Base-by-base conservation (phyloP, 345 rosid species). In the Gossypium thurberi region DNA sequence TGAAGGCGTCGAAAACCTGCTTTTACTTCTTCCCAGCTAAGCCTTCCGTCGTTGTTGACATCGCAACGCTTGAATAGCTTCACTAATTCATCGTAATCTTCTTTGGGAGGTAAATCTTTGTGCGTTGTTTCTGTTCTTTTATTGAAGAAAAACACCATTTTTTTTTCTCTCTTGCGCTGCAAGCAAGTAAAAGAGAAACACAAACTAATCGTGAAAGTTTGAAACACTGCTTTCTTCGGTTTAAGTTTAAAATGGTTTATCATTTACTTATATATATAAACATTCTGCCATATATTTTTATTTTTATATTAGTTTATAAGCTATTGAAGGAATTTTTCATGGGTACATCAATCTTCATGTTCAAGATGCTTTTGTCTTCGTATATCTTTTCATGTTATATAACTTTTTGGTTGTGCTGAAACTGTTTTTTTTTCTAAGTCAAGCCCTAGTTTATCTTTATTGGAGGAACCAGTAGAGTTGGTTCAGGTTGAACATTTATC, bases 11-110 rank as follows among this genome's bases (percentile, higher is more conserved):
- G 8, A 65, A 77, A 77, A 60, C 66, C 83, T 0, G 71, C 50
- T 43, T n/a, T 43, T 40, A 77, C 78, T 65, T 80, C 80, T 43
- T 74, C 53, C 42, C 42, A 20, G 78, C 80, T 77, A 8, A 77
- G 76, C 18, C 59, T 74, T 25, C 78, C 70, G 37, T 80, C 74
- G 0, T 63, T 6, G 56, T 80, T 15, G 3, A 21, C 23, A 58
- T 77, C 80, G 46, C 28, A 74, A 6, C 58, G 43, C 71, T 12
- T 57, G 20, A 80, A 59, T 2, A 70, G 2, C 11, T 12, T 47
- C 70, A 47, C 14, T 47, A 66, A 5, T 5, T 13, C 70, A 23
- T 23, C 56, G 51, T 46, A 21, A 2, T 66, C 42, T 0, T 15
- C 56, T 47, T 18, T 21, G 40, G 7, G 7, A 9, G 51, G 51